Evolutionary conservation across 768 basidiomycete genomes (phyloP).

Genomic region (Boletus speciosus): DNA sequence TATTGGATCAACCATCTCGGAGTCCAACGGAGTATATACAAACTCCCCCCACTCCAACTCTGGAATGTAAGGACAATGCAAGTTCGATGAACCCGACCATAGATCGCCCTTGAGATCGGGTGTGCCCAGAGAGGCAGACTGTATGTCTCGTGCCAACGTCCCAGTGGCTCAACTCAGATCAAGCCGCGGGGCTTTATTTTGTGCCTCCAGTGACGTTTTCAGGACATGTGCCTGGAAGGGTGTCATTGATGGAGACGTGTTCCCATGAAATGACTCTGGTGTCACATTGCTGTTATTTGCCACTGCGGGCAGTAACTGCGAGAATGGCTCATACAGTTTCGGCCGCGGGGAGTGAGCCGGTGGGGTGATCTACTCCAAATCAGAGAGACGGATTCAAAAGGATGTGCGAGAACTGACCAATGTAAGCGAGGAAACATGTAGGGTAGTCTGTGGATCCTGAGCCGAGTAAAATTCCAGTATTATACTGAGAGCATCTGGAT

Average conservation of each 20-base stretch:
- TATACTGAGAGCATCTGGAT: constrained; percentile 58
- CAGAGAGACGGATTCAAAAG: constrained; percentile 1
- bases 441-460: constrained; percentile 50
- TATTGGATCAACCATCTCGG: neutral
- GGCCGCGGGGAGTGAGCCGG: constrained; percentile 40
- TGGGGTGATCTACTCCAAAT: constrained; percentile 43
- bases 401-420: constrained; percentile 40
- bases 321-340: constrained; percentile 39
- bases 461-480: constrained; percentile 70
- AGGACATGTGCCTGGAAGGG: constrained; percentile 17
- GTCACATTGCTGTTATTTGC: constrained; percentile 42
- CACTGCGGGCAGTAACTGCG: constrained; percentile 31
- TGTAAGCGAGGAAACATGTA: constrained; percentile 49
- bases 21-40: constrained; percentile 4
- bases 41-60: neutral
- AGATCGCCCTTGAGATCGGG: neutral
- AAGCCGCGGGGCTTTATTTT: constrained; percentile 17
- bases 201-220: constrained; percentile 16
- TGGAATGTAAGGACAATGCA: neutral
- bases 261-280: constrained; percentile 61
- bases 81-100: neutral
- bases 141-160: neutral
- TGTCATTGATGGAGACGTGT: constrained; percentile 43
- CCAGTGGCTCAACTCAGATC: constrained; percentile 27
- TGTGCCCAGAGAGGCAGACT: neutral